A percentile compares a stretch with the other conserved stretches of the same genome.
Conservation (phyloP, 148 eudicot genomes). For the Tetragonia tetragonoides region DNA sequence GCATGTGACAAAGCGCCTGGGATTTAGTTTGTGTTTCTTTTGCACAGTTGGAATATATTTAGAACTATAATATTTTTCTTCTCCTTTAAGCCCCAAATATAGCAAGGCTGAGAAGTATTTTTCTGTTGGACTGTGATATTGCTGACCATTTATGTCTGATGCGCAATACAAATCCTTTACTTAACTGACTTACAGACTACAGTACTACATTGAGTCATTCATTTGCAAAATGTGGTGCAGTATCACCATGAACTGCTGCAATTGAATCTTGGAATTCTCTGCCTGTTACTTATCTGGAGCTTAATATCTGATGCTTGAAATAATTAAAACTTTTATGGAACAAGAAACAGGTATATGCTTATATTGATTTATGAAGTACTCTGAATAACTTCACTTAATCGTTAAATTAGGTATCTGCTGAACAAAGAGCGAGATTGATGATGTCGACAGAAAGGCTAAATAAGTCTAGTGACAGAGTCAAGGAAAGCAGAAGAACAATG, state of each 20-base stretch:
- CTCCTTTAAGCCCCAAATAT: no score
- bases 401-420: constrained; percentile 47
- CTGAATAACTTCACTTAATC: not conserved
- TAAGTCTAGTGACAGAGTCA: constrained; percentile 54
- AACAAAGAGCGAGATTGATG: constrained; percentile 55
- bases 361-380: not conserved
- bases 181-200: not conserved
- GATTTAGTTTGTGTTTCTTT: not conserved
- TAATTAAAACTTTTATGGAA: not conserved
- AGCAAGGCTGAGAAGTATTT: no score
- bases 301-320: constrained; percentile 6
- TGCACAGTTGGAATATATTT: not conserved
- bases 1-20: not conserved
- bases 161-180: not conserved
- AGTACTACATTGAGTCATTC: not conserved
- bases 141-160: not conserved
- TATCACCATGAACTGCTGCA: not conserved
- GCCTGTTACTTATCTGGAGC: not conserved
- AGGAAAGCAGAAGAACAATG: constrained; percentile 56
- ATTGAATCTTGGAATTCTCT: not conserved
- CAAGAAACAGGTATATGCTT: not conserved
- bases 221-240: not conserved
- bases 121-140: no score
- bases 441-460: constrained; percentile 63
- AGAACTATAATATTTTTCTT: not conserved